Percentiles rank a stretch among this genome's conserved stretches.
Evolutionary conservation across 2,329 filamentous ascomycete species (phyloP).

Genomic region (Ophiosphaerella herpotricha): DNA sequence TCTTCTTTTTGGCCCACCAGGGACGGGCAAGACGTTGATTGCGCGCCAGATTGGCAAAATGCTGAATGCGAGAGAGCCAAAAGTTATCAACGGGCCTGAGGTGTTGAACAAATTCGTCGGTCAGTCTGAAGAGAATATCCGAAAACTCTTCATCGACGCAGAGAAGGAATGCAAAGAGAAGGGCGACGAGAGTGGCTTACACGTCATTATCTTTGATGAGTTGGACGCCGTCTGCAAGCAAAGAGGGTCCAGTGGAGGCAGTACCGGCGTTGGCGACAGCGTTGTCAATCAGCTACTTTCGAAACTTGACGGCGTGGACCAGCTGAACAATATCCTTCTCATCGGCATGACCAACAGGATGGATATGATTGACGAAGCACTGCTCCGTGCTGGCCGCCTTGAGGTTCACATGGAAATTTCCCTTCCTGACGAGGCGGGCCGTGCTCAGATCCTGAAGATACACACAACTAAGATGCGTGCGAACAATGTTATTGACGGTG

Average conservation of each 20-base stretch:
- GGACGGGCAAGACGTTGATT: conserved; percentile 96
- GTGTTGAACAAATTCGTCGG: conserved; percentile 97
- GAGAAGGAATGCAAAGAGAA: conserved; percentile 99
- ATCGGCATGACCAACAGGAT: conserved; percentile 99
- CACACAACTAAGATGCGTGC: conserved; percentile 81
- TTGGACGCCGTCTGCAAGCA: conserved; percentile 98
- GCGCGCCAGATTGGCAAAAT: conserved; percentile 96
- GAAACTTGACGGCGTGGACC: conserved; percentile 90
- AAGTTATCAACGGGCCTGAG: conserved; percentile 97
- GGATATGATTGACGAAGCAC: conserved; percentile 98
- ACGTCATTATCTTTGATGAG: conserved; percentile 99
- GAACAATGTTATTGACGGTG: conserved; percentile 72
- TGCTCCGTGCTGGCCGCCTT: conserved; percentile 87
- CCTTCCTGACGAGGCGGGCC: conserved; percentile 84
- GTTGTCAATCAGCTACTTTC: conserved; percentile 96
- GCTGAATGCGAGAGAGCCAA: conserved; percentile 91
- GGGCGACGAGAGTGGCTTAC: conserved; percentile 88
- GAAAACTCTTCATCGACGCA: conserved; percentile 94
- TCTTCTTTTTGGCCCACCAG: conserved; percentile 88
- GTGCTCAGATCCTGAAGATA: conserved; percentile 88
- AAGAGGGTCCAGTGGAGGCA: conserved; percentile 89
- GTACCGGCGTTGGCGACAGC: conserved; percentile 95
- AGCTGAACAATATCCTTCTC: conserved; percentile 94
- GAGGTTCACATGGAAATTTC: conserved; percentile 98
- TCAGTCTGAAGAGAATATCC: conserved; percentile 95